Percentiles rank a stretch among this genome's conserved stretches.
Evolutionary conservation across 805 yeast genomes (phyloP).

Genomic region (Helenozyma rhizophorensis): DNA sequence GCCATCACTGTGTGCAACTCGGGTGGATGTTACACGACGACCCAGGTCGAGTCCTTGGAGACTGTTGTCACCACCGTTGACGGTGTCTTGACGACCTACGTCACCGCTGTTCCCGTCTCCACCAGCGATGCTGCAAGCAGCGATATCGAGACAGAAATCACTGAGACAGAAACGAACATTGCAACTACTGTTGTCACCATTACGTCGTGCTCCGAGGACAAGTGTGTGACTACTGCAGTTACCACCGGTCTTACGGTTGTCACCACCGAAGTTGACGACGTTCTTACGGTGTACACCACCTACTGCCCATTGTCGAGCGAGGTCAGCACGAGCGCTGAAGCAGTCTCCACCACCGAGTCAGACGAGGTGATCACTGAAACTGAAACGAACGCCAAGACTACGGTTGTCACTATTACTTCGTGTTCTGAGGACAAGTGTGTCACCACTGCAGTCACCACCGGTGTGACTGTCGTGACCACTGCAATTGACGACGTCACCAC

Average conservation of each 20-base stretch:
- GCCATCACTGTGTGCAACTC: conserved; percentile 28
- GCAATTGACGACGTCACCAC: conserved; percentile 16
- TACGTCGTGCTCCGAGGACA: conserved; percentile 26
- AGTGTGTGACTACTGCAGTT: conserved; percentile 22
- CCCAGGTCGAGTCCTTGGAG: conserved; percentile 26
- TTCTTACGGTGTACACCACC: conserved; percentile 28
- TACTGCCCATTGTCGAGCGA: conserved; percentile 18
- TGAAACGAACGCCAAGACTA: conserved; percentile 3
- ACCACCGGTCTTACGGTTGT: conserved; percentile 20
- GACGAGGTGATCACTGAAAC: conserved; percentile 1
- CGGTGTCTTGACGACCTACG: conserved; percentile 37
- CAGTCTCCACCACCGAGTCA: conserved; percentile 1
- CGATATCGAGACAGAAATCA: neutral
- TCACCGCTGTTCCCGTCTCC: conserved; percentile 26
- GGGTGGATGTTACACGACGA: conserved; percentile 29
- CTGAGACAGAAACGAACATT: neutral
- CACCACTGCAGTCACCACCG: conserved; percentile 19
- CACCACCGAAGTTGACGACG: conserved; percentile 31
- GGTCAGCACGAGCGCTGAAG: conserved; percentile 4
- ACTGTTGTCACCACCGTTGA: conserved; percentile 35
- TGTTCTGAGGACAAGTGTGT: conserved; percentile 21
- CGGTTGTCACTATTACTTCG: conserved; percentile 22
- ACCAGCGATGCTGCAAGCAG: conserved; percentile 1
- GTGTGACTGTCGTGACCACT: conserved; percentile 22
- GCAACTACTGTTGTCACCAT: conserved; percentile 18